Evolutionary conservation across 164 flowering plant genomes (phyloP).

Genomic region (Vitis rupestris): DNA sequence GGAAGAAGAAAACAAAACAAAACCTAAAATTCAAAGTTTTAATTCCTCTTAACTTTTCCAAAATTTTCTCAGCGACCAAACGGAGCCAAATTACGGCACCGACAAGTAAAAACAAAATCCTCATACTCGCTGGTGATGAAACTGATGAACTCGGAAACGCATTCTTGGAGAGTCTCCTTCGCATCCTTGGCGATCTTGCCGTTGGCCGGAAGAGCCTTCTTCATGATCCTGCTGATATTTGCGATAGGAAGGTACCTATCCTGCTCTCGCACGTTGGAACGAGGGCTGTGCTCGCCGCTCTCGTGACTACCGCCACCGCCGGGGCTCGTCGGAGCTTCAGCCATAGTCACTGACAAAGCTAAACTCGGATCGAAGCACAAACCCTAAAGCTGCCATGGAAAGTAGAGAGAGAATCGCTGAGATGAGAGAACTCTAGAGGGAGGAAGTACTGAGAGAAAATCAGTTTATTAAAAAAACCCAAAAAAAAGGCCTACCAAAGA

Average conservation of each 20-base stretch:
- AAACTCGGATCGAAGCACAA: background rate
- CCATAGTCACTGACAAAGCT: constrained; percentile 17
- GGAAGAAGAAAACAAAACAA: too few relatives aligned
- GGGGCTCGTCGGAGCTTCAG: constrained; percentile 37
- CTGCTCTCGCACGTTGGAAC: constrained; percentile 40
- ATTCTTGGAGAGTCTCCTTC: constrained; percentile 47
- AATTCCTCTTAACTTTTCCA: background rate
- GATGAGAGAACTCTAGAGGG: too few relatives aligned
- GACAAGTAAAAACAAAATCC: background rate
- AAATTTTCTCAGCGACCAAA: too few relatives aligned
- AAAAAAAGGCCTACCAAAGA: background rate
- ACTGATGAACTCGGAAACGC: constrained; percentile 13
- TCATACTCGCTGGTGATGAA: constrained; percentile 45
- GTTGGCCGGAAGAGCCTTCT: constrained; percentile 42
- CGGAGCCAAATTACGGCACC: too few relatives aligned
- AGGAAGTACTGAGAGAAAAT: too few relatives aligned
- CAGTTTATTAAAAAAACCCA: too few relatives aligned
- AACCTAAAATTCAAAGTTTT: too few relatives aligned
- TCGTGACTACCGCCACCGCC: constrained; percentile 38
- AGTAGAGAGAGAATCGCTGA: too few relatives aligned
- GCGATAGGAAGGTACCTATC: constrained; percentile 43
- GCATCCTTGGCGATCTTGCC: constrained; percentile 52
- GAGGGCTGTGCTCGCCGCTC: constrained; percentile 36
- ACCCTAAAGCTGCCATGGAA: constrained; percentile 4
- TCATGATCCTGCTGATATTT: constrained; percentile 18